Conservation (phyloP, 2,329 filamentous ascomycete species). For the Scedosporium dehoogii region DNA sequence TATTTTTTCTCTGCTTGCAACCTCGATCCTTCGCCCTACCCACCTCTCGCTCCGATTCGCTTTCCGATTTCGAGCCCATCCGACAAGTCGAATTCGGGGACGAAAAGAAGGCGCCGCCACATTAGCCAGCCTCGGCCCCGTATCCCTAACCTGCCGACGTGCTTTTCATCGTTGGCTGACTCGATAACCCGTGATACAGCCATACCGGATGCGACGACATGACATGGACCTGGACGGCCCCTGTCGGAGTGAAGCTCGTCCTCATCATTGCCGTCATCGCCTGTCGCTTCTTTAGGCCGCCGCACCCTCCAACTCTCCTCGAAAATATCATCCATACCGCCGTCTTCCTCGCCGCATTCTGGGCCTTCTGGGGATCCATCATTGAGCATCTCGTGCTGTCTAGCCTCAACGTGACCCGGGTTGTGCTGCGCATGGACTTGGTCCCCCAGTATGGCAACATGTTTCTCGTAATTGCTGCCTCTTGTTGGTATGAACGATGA, state of each 20-base stretch:
- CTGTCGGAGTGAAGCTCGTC: conserved; percentile 10
- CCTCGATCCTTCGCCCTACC: not conserved
- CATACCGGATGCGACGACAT: conserved; percentile 6
- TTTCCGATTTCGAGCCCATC: not conserved
- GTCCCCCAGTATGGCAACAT: conserved; percentile 11
- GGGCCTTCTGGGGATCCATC: conserved; percentile 10
- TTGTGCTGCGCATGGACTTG: conserved; percentile 8
- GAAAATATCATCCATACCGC: conserved; percentile 11
- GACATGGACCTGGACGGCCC: conserved; percentile 7
- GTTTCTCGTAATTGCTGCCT: conserved; percentile 9
- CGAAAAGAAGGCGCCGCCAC: conserved; percentile 2
- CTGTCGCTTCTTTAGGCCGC: conserved; percentile 12
- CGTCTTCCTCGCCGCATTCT: conserved; percentile 11
- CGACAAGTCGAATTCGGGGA: not conserved
- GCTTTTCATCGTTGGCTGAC: not conserved
- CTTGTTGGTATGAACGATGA: conserved; percentile 9
- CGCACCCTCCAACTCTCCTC: conserved; percentile 10
- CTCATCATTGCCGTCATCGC: conserved; percentile 11
- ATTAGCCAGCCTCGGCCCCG: not conserved
- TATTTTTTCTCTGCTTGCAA: conserved; percentile 5
- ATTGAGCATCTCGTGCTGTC: conserved; percentile 9
- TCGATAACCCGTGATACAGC: not conserved
- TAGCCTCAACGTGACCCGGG: conserved; percentile 4
- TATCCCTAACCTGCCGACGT: not conserved
- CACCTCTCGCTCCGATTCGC: not conserved